phyloP scores from a whole-genome alignment of 2,329 filamentous ascomycete species.

The Blastomyces parvus region DNA sequence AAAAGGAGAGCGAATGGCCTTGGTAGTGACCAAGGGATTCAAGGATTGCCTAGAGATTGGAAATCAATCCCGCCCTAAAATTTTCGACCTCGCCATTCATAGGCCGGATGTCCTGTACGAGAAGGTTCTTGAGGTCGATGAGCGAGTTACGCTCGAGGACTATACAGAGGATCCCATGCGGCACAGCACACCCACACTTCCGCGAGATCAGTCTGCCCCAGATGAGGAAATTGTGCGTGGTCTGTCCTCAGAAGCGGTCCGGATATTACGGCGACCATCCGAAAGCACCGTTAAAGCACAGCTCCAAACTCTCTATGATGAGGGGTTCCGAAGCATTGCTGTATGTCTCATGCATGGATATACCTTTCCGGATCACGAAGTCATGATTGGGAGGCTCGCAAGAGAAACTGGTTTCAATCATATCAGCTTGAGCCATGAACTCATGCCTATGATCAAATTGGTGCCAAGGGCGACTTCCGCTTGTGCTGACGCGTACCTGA shows the following conservation, averaged over 20 bases:
- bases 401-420: slow-evolving; percentile 73
- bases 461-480: slow-evolving; percentile 66
- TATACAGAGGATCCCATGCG: slow-evolving; percentile 79
- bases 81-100: slow-evolving; percentile 80
- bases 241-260: slow-evolving; percentile 63
- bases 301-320: slow-evolving; percentile 57
- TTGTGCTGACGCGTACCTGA: slow-evolving; percentile 71
- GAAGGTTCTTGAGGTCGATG: slow-evolving; percentile 77
- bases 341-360: slow-evolving; percentile 90
- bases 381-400: slow-evolving; percentile 64
- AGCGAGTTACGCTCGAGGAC: slow-evolving; percentile 83
- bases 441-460: slow-evolving; percentile 84
- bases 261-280: slow-evolving; percentile 54
- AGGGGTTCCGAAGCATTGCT: slow-evolving; percentile 69
- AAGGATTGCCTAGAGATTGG: slow-evolving; percentile 80
- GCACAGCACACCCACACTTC: slow-evolving; percentile 41
- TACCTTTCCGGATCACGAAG: slow-evolving; percentile 80
- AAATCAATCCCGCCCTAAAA: slow-evolving; percentile 79
- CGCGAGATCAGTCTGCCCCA: slow-evolving; percentile 30
- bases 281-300: slow-evolving; percentile 48
- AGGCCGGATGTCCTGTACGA: slow-evolving; percentile 84
- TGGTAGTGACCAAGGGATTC: slow-evolving; percentile 82
- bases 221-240: slow-evolving; percentile 56
- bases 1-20: slow-evolving; percentile 79
- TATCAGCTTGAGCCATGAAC: slow-evolving; percentile 67